Conservation (phyloP, 768 basidiomycete species). For the Calvatia gigantea region DNA sequence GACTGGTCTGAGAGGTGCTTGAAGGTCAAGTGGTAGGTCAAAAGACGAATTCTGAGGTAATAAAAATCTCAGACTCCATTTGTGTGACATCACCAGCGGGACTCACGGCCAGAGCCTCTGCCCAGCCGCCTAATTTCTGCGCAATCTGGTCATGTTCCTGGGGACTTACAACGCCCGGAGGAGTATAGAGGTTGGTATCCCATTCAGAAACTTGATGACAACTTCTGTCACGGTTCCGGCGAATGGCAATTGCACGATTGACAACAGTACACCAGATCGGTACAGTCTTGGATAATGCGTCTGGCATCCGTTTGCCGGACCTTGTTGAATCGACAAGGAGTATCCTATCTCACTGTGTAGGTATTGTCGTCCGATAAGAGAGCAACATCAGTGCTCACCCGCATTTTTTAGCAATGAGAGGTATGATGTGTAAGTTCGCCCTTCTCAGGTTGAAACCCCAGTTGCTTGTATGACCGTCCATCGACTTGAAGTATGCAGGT, state of each 20-base stretch:
- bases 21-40: conserved; percentile 48
- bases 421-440: conserved; percentile 78
- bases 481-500: conserved; percentile 88
- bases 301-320: conserved; percentile 90
- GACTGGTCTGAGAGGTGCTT: conserved; percentile 71
- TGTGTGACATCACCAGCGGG: not conserved
- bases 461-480: conserved; percentile 81
- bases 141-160: conserved; percentile 86
- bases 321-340: conserved; percentile 91
- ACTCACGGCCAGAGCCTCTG: conserved; percentile 59
- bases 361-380: conserved; percentile 42
- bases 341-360: conserved; percentile 47
- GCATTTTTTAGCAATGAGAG: conserved; percentile 43
- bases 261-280: conserved; percentile 94
- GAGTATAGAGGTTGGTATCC: conserved; percentile 65
- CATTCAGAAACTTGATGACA: conserved; percentile 29
- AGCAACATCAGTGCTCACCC: conserved; percentile 47
- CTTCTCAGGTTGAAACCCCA: conserved; percentile 85
- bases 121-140: conserved; percentile 62
- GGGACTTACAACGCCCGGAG: conserved; percentile 60
- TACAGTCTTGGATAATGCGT: conserved; percentile 89
- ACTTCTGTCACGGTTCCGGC: conserved; percentile 23
- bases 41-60: conserved; percentile 65
- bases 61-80: not conserved
- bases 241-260: conserved; percentile 55